Conservation (phyloP, 306 rosid species). For the Crotalaria pallida region DNA sequence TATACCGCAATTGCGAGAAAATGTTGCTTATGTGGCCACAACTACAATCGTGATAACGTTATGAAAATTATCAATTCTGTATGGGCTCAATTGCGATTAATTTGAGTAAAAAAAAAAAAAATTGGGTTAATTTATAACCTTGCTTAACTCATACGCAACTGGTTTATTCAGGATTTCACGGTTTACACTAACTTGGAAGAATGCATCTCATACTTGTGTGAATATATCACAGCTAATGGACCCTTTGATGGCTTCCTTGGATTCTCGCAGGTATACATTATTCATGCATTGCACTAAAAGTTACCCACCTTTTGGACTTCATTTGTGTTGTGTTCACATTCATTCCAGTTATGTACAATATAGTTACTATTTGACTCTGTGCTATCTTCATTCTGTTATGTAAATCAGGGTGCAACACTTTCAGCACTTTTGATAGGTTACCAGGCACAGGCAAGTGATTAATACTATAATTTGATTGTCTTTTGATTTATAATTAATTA, state of each 20-base stretch:
- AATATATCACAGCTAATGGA: slow-evolving; percentile 74
- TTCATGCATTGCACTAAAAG: background rate
- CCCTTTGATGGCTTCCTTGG: slow-evolving; percentile 84
- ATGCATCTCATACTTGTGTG: slow-evolving; percentile 59
- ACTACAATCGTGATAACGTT: no score
- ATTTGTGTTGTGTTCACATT: background rate
- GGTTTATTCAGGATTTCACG: slow-evolving; percentile 56
- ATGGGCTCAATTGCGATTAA: no score
- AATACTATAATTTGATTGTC: no score
- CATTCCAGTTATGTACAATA: background rate
- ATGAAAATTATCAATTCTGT: no score
- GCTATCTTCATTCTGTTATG: background rate
- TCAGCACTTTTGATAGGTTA: slow-evolving; percentile 68
- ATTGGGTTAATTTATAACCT: no score
- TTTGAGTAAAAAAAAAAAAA: no score
- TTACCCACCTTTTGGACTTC: background rate
- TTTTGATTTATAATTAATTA: background rate
- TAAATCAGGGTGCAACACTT: slow-evolving; percentile 62
- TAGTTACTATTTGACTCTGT: background rate
- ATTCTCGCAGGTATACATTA: slow-evolving; percentile 60
- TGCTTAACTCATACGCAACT: background rate
- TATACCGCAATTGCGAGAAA: no score
- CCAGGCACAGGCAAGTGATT: slow-evolving; percentile 55
- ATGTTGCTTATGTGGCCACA: no score
- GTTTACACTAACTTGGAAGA: slow-evolving; percentile 74